Conservation (phyloP, 164 flowering plant genomes). For the Cinnamomum micranthum region DNA sequence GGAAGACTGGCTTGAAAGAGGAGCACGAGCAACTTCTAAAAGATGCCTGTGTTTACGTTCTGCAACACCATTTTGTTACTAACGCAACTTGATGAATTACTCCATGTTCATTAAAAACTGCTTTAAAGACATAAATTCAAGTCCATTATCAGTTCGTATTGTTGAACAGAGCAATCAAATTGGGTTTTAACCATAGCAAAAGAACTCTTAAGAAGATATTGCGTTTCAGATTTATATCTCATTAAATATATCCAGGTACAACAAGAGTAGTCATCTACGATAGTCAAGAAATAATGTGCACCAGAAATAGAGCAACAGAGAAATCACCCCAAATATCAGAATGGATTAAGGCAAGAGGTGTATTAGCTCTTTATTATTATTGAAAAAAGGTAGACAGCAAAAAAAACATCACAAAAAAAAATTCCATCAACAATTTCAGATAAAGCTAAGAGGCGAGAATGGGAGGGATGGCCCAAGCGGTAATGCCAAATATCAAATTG, state of each 20-base stretch:
- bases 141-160: not conserved
- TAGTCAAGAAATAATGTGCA: not conserved
- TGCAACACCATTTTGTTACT: not conserved
- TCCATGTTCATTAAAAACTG: not conserved
- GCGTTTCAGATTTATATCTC: not conserved
- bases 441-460: no score
- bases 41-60: no score
- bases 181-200: not conserved
- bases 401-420: not conserved
- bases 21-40: no score
- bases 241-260: not conserved
- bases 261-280: not conserved
- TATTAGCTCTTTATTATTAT: no score
- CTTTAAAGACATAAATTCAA: not conserved
- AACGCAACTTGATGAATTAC: not conserved
- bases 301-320: not conserved
- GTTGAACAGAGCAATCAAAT: not conserved
- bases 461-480: no score
- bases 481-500: no score
- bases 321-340: not conserved
- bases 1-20: no score
- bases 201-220: not conserved
- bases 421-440: no score
- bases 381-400: not conserved
- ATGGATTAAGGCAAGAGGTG: not conserved